phyloP scores from a whole-genome alignment of 2,329 filamentous ascomycete genomes.

The Penicillium freii region DNA sequence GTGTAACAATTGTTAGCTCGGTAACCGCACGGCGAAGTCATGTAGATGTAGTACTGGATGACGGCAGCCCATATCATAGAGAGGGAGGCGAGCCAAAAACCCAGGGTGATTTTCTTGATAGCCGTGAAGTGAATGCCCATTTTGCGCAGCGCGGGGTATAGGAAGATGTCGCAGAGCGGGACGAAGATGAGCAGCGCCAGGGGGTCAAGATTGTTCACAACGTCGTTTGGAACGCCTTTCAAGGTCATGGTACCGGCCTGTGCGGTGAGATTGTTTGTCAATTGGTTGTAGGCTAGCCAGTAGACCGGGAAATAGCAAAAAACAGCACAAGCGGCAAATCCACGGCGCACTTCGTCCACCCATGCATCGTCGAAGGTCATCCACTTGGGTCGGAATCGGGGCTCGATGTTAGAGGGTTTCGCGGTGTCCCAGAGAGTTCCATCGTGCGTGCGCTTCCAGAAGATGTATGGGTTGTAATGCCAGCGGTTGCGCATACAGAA shows the following conservation, averaged over 20 bases:
- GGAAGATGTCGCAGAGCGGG: background rate
- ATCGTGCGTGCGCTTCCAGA: background rate
- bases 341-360: slow-evolving; percentile 74
- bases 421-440: background rate
- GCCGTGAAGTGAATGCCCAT: background rate
- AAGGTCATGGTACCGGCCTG: slow-evolving; percentile 55
- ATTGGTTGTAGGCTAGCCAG: slow-evolving; percentile 52
- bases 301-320: slow-evolving; percentile 52
- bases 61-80: background rate
- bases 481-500: background rate
- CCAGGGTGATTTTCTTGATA: background rate
- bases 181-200: background rate
- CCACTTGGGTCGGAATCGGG: slow-evolving; percentile 14
- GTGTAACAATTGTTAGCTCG: background rate
- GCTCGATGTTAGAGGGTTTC: slow-evolving; percentile 7
- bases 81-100: background rate
- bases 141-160: background rate
- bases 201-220: background rate
- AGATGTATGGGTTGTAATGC: background rate
- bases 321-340: slow-evolving; percentile 66
- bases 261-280: slow-evolving; percentile 54
- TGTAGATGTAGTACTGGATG: background rate
- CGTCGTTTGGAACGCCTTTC: slow-evolving; percentile 22
- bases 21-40: background rate
- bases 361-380: slow-evolving; percentile 69